These are phyloP conservation scores for Cucurbitaria berberidis DNA, from an alignment of 2,329 filamentous ascomycete genomes.

Conservation along the genomic window DNA sequence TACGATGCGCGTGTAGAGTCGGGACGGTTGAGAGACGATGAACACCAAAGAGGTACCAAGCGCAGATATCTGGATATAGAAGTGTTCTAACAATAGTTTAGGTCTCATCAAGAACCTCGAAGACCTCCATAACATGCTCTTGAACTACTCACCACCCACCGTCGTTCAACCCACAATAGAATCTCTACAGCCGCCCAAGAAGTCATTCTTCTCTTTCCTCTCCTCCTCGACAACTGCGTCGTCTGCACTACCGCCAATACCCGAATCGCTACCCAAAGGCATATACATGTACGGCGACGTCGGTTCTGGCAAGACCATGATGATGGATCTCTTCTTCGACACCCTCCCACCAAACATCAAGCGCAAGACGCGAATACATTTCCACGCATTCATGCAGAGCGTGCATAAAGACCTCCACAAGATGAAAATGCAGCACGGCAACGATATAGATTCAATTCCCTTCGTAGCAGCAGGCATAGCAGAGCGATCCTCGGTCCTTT, in stretches of 20 bases:
- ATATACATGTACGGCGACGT: constrained; percentile 97
- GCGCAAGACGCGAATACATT: constrained; percentile 91
- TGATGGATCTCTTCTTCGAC: constrained; percentile 98
- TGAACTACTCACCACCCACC: constrained; percentile 72
- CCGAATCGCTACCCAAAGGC: constrained; percentile 79
- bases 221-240: constrained; percentile 52
- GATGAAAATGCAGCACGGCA: constrained; percentile 87
- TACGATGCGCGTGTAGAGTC: constrained; percentile 81
- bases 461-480: constrained; percentile 96
- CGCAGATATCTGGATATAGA: background rate
- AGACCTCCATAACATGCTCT: constrained; percentile 83
- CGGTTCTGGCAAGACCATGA: constrained; percentile 97
- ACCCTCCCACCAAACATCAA: constrained; percentile 81
- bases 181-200: constrained; percentile 63
- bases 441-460: constrained; percentile 86
- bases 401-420: constrained; percentile 89
- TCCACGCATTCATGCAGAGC: constrained; percentile 99
- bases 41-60: constrained; percentile 81
- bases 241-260: constrained; percentile 60
- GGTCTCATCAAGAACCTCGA: constrained; percentile 89
- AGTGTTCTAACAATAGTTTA: constrained; percentile 43
- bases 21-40: constrained; percentile 81
- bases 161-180: constrained; percentile 81
- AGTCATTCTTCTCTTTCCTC: constrained; percentile 67
- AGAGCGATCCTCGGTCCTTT: constrained; percentile 81